A percentile compares a stretch with the other conserved stretches of the same genome.
Conservation (phyloP, 441 rosid genomes). For the Euphorbia schlechtendalii region DNA sequence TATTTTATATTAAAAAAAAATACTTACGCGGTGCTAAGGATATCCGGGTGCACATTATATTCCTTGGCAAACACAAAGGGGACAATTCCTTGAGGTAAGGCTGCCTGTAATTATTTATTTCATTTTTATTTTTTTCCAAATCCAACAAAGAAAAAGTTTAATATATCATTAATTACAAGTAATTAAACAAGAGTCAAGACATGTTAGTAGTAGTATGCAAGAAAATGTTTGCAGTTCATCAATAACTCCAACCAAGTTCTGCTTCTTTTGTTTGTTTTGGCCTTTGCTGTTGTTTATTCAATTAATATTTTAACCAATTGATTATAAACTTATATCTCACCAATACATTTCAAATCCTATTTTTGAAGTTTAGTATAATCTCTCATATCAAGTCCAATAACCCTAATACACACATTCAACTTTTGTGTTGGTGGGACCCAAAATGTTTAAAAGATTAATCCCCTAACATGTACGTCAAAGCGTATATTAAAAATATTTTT, state of each 20-base stretch:
- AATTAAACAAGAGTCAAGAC: neutral
- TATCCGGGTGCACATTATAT: slow-evolving; percentile 69
- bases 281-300: neutral
- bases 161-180: neutral
- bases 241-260: slow-evolving; percentile 8
- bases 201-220: slow-evolving; percentile 19
- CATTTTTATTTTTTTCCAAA: neutral
- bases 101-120: slow-evolving; percentile 44
- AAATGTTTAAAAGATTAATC: too few relatives aligned
- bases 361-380: too few relatives aligned
- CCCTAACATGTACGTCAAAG: too few relatives aligned
- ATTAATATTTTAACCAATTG: neutral
- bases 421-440: too few relatives aligned
- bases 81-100: slow-evolving; percentile 81
- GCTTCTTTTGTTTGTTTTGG: neutral
- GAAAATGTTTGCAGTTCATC: too few relatives aligned
- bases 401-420: too few relatives aligned
- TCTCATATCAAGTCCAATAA: too few relatives aligned
- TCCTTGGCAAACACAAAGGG: slow-evolving; percentile 88
- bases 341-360: too few relatives aligned
- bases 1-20: neutral
- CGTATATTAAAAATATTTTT: too few relatives aligned
- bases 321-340: too few relatives aligned
- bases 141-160: slow-evolving; percentile 12
- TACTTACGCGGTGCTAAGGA: slow-evolving; percentile 75